phyloP scores from a whole-genome alignment of 768 basidiomycete genomes.

The Kwoniella heveanensis region DNA sequence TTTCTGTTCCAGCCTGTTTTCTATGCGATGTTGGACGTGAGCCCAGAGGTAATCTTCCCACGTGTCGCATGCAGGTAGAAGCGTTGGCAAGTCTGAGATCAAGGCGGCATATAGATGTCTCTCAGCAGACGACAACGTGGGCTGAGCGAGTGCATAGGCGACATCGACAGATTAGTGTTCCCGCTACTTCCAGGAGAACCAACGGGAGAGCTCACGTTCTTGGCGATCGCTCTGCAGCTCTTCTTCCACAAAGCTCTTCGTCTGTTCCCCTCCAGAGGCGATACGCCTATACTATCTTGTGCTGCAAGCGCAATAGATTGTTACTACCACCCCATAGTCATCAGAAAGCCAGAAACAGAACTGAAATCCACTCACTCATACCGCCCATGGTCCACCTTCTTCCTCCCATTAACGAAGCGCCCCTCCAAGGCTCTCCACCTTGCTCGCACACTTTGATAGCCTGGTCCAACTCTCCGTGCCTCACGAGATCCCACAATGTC shows the following conservation, averaged over 20 bases:
- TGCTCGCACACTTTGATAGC: slow-evolving; percentile 79
- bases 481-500: slow-evolving; percentile 76
- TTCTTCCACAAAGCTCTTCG: slow-evolving; percentile 83
- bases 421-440: slow-evolving; percentile 88
- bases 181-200: no score
- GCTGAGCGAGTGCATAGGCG: slow-evolving; percentile 59
- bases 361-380: slow-evolving; percentile 35
- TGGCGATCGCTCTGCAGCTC: slow-evolving; percentile 75
- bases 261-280: slow-evolving; percentile 65
- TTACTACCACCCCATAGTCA: not conserved
- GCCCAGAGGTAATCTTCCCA: slow-evolving; percentile 99
- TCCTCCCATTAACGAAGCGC: slow-evolving; percentile 83
- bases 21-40: slow-evolving; percentile 71
- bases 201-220: slow-evolving; percentile 65
- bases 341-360: no score
- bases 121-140: slow-evolving; percentile 68
- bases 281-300: slow-evolving; percentile 19
- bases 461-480: slow-evolving; percentile 80
- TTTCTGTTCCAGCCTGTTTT: slow-evolving; percentile 63
- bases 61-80: slow-evolving; percentile 72
- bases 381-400: slow-evolving; percentile 61
- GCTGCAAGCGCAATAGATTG: slow-evolving; percentile 15
- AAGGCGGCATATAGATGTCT: slow-evolving; percentile 87
- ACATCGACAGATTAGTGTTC: no score
- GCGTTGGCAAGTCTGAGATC: slow-evolving; percentile 66